phyloP scores from a whole-genome alignment of 192 early-diverging fungal genomes.

The Rhizophlyctis rosea region DNA sequence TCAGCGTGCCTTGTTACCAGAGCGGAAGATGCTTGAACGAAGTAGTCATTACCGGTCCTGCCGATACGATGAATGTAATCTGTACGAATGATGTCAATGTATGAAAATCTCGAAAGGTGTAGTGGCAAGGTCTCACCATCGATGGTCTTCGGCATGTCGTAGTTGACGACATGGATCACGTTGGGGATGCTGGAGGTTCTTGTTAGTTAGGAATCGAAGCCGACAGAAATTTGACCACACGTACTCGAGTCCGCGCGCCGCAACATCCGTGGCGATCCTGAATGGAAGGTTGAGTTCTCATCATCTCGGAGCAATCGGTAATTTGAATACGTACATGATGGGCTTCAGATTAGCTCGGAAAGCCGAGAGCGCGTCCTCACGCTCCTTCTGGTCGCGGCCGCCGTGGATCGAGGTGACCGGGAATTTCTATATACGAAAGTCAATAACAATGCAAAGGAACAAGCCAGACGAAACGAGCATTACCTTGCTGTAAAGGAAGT shows the following conservation, averaged over 20 bases:
- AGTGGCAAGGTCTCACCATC: conserved; percentile 15
- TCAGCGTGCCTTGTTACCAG: too few relatives aligned
- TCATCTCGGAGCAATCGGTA: too few relatives aligned
- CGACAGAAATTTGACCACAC: not conserved
- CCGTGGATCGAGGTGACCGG: conserved; percentile 71
- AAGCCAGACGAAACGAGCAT: too few relatives aligned
- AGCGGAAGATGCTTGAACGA: too few relatives aligned
- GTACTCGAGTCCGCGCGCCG: conserved; percentile 81
- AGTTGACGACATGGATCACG: conserved; percentile 94
- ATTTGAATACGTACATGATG: too few relatives aligned
- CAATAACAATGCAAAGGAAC: conserved; percentile 66
- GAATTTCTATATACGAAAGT: conserved; percentile 12
- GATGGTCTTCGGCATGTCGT: conserved; percentile 44
- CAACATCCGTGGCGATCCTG: too few relatives aligned
- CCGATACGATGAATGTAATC: conserved; percentile 80
- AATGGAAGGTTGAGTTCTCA: too few relatives aligned
- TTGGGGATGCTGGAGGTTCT: conserved; percentile 57
- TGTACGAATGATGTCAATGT: conserved; percentile 46
- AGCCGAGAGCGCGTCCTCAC: conserved; percentile 70
- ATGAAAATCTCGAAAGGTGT: not conserved
- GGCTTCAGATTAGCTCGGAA: conserved; percentile 67
- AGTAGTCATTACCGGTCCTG: too few relatives aligned
- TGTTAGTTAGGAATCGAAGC: not conserved
- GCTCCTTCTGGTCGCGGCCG: conserved; percentile 83
- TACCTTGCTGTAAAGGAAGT: conserved; percentile 50